Evolutionary conservation across 805 yeast genomes (phyloP).

Genomic region (Kodamaea laetipori): DNA sequence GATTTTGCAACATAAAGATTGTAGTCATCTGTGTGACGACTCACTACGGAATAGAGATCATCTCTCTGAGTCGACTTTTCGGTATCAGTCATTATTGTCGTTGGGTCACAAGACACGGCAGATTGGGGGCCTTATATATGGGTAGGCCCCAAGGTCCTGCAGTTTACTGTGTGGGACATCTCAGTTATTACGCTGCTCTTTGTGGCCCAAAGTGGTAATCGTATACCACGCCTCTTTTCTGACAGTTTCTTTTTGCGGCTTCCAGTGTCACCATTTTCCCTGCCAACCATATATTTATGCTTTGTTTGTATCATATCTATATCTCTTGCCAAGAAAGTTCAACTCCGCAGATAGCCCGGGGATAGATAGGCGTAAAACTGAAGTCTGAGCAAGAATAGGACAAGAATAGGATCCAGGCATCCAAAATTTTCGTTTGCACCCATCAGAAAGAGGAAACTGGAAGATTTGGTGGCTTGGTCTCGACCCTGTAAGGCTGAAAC

Average conservation of each 20-base stretch:
- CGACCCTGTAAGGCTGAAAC: too few relatives aligned
- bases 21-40: slow-evolving; percentile 51
- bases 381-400: background rate
- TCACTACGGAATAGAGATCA: slow-evolving; percentile 35
- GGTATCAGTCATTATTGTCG: slow-evolving; percentile 11
- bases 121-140: slow-evolving; percentile 1
- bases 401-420: too few relatives aligned
- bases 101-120: background rate
- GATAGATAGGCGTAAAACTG: background rate
- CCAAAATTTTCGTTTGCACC: too few relatives aligned
- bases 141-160: slow-evolving; percentile 1
- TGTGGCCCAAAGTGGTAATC: slow-evolving; percentile 2
- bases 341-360: slow-evolving; percentile 7
- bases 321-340: slow-evolving; percentile 1
- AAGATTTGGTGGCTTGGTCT: too few relatives aligned
- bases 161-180: background rate
- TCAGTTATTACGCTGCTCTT: background rate
- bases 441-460: too few relatives aligned
- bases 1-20: slow-evolving; percentile 48
- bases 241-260: slow-evolving; percentile 5
- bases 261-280: slow-evolving; percentile 1
- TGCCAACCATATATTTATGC: background rate
- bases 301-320: slow-evolving; percentile 1
- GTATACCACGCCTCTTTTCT: slow-evolving; percentile 3
- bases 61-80: slow-evolving; percentile 18